Conservation (phyloP, 352 stramenopile genomes). For the Phytophthora melonis region DNA sequence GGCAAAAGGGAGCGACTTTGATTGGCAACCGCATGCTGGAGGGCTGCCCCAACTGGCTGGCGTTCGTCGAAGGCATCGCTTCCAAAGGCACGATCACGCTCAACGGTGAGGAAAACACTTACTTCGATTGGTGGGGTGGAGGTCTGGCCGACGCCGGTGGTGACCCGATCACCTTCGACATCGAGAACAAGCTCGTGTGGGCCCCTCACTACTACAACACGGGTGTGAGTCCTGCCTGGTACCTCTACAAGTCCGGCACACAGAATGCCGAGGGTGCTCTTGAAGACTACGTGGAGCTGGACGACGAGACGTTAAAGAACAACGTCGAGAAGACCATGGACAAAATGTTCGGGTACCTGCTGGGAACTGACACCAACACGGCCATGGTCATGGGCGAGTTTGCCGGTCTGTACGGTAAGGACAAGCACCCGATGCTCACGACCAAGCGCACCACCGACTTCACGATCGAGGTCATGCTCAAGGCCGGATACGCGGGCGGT, state of each 20-base stretch:
- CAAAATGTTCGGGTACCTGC: constrained; percentile 78
- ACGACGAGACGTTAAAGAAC: constrained; percentile 57
- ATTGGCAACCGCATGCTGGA: constrained; percentile 76
- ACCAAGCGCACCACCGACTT: constrained; percentile 75
- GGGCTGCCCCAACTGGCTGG: constrained; percentile 70
- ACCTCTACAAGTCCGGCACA: constrained; percentile 66
- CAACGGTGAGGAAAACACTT: constrained; percentile 43
- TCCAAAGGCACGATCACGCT: constrained; percentile 53
- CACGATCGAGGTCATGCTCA: constrained; percentile 70
- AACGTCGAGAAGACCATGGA: constrained; percentile 75
- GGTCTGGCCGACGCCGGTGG: constrained; percentile 56
- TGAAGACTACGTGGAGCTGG: constrained; percentile 58
- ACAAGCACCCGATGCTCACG: constrained; percentile 57
- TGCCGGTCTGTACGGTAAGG: constrained; percentile 70
- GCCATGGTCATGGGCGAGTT: constrained; percentile 79
- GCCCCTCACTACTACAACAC: constrained; percentile 86
- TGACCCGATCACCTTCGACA: constrained; percentile 50
- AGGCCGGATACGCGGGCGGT: constrained; percentile 61
- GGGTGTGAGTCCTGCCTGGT: constrained; percentile 67
- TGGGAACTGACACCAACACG: constrained; percentile 42
- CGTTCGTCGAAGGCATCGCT: constrained; percentile 76
- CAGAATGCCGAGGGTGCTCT: constrained; percentile 35
- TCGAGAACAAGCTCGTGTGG: constrained; percentile 72
- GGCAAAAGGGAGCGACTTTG: constrained; percentile 61
- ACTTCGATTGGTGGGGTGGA: constrained; percentile 80